Conservation (phyloP, 176 grass and related monocot species). For the Rhynchospora pubera region DNA sequence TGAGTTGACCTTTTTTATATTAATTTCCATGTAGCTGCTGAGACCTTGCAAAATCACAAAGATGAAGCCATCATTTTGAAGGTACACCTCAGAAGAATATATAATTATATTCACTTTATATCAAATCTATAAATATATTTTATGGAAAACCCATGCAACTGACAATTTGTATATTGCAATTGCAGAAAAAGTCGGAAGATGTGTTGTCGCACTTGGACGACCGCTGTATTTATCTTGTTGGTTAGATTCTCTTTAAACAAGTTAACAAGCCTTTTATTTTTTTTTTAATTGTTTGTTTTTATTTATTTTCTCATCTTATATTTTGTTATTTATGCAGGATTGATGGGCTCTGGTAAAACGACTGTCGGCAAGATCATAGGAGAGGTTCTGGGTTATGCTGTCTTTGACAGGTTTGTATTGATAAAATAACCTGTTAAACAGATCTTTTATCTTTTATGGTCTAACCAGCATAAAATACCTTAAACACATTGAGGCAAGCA, state of each 20-base stretch:
- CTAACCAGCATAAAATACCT: not conserved
- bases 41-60: constrained; percentile 46
- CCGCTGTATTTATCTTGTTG: constrained; percentile 77
- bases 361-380: constrained; percentile 92
- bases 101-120: not conserved
- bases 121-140: not conserved
- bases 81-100: constrained; percentile 28
- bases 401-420: constrained; percentile 81
- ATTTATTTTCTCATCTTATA: not conserved
- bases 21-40: constrained; percentile 31
- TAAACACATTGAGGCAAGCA: constrained; percentile 7
- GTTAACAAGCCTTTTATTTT: not conserved
- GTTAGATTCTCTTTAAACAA: constrained; percentile 34
- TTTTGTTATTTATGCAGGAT: constrained; percentile 45
- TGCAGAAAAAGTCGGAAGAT: constrained; percentile 74
- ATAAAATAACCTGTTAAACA: constrained; percentile 6
- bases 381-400: constrained; percentile 91
- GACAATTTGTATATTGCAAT: constrained; percentile 18
- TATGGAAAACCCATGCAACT: not conserved
- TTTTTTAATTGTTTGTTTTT: constrained; percentile 8
- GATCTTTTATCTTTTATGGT: not conserved
- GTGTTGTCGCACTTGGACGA: constrained; percentile 53
- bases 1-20: constrained; percentile 13
- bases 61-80: constrained; percentile 62
- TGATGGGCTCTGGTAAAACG: constrained; percentile 99